These are phyloP conservation scores for Discostella pseudostelligera DNA, from an alignment of 108 stramenopile genomes.

Conservation along the genomic window DNA sequence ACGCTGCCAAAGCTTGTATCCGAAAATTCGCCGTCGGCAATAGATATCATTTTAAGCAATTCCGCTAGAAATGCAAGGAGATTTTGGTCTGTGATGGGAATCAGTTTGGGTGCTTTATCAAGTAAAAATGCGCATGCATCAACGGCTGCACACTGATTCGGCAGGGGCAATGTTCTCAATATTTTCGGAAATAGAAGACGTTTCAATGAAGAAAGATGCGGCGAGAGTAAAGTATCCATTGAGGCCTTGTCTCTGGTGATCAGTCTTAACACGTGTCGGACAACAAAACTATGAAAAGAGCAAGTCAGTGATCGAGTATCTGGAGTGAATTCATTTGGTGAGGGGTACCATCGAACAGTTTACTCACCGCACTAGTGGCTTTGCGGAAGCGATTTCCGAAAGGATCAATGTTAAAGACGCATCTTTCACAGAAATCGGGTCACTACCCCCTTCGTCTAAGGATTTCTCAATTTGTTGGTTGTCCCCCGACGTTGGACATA, in stretches of 20 bases:
- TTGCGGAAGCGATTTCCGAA: slow-evolving; percentile 65
- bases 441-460: not conserved
- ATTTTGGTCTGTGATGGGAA: slow-evolving; percentile 67
- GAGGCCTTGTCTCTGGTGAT: slow-evolving; percentile 24
- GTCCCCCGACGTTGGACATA: slow-evolving; percentile 12
- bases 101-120: slow-evolving; percentile 53
- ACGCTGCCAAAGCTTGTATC: slow-evolving; percentile 56
- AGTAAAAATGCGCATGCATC: slow-evolving; percentile 70
- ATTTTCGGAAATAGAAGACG: slow-evolving; percentile 71
- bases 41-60: slow-evolving; percentile 78
- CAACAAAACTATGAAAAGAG: slow-evolving; percentile 47
- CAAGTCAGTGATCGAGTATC: slow-evolving; percentile 1
- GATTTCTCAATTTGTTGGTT: not conserved
- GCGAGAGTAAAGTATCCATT: slow-evolving; percentile 22
- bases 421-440: slow-evolving; percentile 33
- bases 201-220: slow-evolving; percentile 44
- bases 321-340: not conserved
- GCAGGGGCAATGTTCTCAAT: slow-evolving; percentile 69
- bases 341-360: too few species aligned
- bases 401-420: slow-evolving; percentile 58
- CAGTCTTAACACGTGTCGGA: slow-evolving; percentile 54
- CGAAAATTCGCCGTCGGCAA: slow-evolving; percentile 86
- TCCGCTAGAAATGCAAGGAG: slow-evolving; percentile 76
- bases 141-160: slow-evolving; percentile 71
- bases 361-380: slow-evolving; percentile 67